phyloP scores from a whole-genome alignment of 2,329 filamentous ascomycete species.

The Myrmaecium sp. region DNA sequence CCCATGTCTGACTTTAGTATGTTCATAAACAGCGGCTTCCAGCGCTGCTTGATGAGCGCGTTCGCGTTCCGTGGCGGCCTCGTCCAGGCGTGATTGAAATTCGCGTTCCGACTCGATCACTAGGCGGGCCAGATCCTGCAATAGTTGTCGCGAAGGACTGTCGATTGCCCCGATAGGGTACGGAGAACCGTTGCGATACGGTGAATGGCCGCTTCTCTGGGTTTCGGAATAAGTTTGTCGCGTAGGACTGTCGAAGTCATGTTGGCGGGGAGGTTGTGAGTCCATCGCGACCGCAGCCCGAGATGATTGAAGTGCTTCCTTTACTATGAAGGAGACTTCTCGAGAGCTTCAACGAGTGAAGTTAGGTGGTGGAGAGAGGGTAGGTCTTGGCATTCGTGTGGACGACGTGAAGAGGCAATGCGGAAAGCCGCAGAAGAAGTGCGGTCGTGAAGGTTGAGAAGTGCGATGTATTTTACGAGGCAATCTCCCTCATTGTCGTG shows the following conservation, averaged over 20 bases:
- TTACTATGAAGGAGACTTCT: too few species aligned
- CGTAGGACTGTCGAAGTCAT: conserved; percentile 2
- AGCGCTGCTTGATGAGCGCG: conserved; percentile 48
- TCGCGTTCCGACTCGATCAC: conserved; percentile 23
- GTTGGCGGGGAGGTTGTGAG: neutral
- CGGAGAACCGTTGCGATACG: neutral
- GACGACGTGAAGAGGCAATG: conserved; percentile 3
- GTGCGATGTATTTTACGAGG: too few species aligned
- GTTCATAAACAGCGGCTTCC: conserved; percentile 45
- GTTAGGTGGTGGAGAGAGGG: neutral
- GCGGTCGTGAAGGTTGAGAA: too few species aligned
- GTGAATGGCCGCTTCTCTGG: conserved; percentile 1
- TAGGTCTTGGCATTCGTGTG: neutral
- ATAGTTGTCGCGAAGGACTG: conserved; percentile 18
- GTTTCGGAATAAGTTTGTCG: conserved; percentile 3
- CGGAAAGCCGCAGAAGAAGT: too few species aligned
- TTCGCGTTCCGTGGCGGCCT: conserved; percentile 44
- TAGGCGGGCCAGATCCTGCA: conserved; percentile 26
- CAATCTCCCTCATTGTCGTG: too few species aligned
- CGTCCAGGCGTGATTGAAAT: conserved; percentile 44
- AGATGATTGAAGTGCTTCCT: too few species aligned
- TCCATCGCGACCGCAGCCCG: too few species aligned
- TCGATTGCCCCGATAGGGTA: too few species aligned
- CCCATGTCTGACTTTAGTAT: conserved; percentile 44
- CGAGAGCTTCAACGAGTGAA: conserved; percentile 1